phyloP scores from a whole-genome alignment of 2,329 filamentous ascomycete genomes.

The Ophiocordyceps camponoti-leonardi region DNA sequence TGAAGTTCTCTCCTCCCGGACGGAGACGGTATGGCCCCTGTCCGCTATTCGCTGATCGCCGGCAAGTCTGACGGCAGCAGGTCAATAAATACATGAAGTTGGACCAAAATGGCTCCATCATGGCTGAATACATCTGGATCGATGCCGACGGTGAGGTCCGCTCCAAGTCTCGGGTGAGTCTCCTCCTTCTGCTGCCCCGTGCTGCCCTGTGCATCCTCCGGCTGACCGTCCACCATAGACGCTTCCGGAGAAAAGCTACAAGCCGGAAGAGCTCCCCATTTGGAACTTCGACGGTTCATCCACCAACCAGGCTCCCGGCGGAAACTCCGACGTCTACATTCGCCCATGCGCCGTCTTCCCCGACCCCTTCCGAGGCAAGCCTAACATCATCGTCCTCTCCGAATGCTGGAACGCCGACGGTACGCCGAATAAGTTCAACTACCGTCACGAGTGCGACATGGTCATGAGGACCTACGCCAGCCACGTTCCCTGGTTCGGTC shows the following conservation, averaged over 20 bases:
- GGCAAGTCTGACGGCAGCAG: slow-evolving; percentile 27
- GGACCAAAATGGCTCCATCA: slow-evolving; percentile 73
- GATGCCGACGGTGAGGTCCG: slow-evolving; percentile 68
- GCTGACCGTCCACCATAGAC: slow-evolving; percentile 19
- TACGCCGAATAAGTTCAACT: slow-evolving; percentile 97
- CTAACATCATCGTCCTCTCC: slow-evolving; percentile 86
- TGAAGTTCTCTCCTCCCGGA: slow-evolving; percentile 11
- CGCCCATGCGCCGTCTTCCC: slow-evolving; percentile 78
- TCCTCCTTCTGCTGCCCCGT: slow-evolving; percentile 3
- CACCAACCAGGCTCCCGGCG: slow-evolving; percentile 77
- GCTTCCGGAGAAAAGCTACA: slow-evolving; percentile 30
- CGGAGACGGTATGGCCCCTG: slow-evolving; percentile 14
- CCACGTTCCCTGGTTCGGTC: slow-evolving; percentile 89
- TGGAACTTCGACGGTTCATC: slow-evolving; percentile 61
- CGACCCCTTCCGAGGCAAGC: slow-evolving; percentile 74
- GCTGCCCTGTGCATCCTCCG: background rate
- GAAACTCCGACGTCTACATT: slow-evolving; percentile 97
- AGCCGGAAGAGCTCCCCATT: slow-evolving; percentile 32
- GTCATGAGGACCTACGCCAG: slow-evolving; percentile 76
- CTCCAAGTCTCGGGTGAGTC: slow-evolving; percentile 91
- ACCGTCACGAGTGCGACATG: slow-evolving; percentile 77
- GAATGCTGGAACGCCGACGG: slow-evolving; percentile 93
- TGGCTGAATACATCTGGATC: slow-evolving; percentile 97
- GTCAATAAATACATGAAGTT: slow-evolving; percentile 84
- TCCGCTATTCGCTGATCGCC: background rate